Base-by-base conservation (phyloP, 441 rosid species). In the Iberis amara region DNA sequence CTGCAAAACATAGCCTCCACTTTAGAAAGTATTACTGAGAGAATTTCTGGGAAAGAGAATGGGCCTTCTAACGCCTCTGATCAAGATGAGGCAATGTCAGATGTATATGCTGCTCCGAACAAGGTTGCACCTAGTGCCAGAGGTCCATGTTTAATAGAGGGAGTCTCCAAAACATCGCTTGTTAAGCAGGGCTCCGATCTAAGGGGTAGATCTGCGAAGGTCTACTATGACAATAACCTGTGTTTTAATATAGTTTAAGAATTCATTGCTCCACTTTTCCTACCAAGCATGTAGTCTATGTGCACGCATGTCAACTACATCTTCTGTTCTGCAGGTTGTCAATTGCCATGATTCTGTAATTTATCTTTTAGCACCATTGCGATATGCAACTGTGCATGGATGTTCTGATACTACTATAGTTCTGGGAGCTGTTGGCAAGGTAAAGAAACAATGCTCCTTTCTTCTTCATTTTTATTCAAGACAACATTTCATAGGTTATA, bases 361-460 rank as follows among this genome's bases (percentile, higher is more conserved):
- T 71, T 90, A 90, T 69, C 81, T 90, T 60, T 69, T 90, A 65
- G 88, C 94, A 23, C 98, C 98, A 46, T 55, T 90, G 68, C 79
- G 88, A 76, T 87, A 87, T 66, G 94, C 85, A 27, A 87, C 95
- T 14, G 48, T 90, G 43, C 89, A 90, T 61, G 98, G 98, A 68
- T 87, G 95, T 75, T 90, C 98, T 42, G 98, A 87, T 65, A 64
- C 96, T 41, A 87, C 98, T 48, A 81, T 90, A 65, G 79, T 90
- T 70, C 80, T 90, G 68, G 98, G 98, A 73, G 96, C 98, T 51
- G 89, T 85, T 65, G 98, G 98, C 74, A 90, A 90, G 95, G 98
- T 90, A 76, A 21, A 64, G 40, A 50, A 37, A 56, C 23, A 11
- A 15, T 24, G 14, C 9, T 50, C 10, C 37, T 28, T 47, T 39